phyloP scores from a whole-genome alignment of 164 flowering plant genomes.

The Berberis vulgaris region DNA sequence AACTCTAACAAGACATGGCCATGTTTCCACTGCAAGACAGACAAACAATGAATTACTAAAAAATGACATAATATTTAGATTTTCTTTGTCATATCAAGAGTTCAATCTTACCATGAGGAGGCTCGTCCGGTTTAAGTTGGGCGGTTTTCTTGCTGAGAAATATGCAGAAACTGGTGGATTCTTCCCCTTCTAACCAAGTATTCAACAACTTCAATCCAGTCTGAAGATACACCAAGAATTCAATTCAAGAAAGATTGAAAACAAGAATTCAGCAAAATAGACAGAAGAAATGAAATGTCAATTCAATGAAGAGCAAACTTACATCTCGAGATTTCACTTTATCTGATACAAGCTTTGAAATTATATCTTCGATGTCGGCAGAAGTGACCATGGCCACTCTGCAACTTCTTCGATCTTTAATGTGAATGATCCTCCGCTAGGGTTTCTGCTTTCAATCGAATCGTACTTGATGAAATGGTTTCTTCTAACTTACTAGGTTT shows the following conservation, averaged over 20 bases:
- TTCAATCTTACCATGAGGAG: conserved; percentile 49
- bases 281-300: background rate
- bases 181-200: conserved; percentile 78
- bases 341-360: conserved; percentile 67
- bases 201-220: conserved; percentile 83
- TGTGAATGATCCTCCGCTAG: too few species aligned
- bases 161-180: conserved; percentile 48
- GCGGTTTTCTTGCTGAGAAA: conserved; percentile 52
- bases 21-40: conserved; percentile 66
- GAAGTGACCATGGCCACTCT: background rate
- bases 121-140: conserved; percentile 44
- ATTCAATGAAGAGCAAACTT: conserved; percentile 3
- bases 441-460: too few species aligned
- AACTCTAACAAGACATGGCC: conserved; percentile 76
- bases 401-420: background rate
- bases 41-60: background rate
- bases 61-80: background rate
- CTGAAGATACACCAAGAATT: conserved; percentile 23
- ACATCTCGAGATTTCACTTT: conserved; percentile 83
- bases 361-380: background rate
- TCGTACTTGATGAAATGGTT: too few species aligned
- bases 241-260: background rate
- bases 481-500: too few species aligned
- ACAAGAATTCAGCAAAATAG: background rate
- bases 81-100: background rate